Base-by-base conservation (phyloP, 208 protist species). In the Phytomonas sp. region DNA sequence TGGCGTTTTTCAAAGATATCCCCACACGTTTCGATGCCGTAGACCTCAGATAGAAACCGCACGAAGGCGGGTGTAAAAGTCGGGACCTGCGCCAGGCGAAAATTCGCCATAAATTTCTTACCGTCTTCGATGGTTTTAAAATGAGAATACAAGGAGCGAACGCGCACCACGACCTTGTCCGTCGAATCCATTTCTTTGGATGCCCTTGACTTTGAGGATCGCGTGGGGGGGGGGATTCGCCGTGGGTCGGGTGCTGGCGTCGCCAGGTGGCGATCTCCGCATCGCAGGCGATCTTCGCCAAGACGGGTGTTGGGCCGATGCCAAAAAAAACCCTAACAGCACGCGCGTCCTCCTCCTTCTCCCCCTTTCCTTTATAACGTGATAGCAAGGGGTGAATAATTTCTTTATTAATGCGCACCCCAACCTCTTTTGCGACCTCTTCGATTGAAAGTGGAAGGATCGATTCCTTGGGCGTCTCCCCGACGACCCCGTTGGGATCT, bases 201-300 rank as follows among this genome's bases (percentile, higher is more conserved):
- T 67, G 40, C 32, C 31, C 42, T 26, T 29, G 45, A 1, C 34
- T 19, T 63, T 14, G 63, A 3, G 4, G 2, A 10, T 23, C 64
- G 31, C 36, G 37, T 0, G 19, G 2, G 0, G 23, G 40, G 29
- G 29, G 16, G 37, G 26, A 6, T 26, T 66, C 12, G n/a, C 26
- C 31, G 0, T 30, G 59, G 31, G 10, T 30, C 7, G 29, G 23
- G 29, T 6, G 30, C 61, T 31, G 60, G 2, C 40, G 26, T n/a
- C 29, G 10, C 69, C 84, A 65, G 52, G 45, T 40, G 8, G 66
- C 42, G 36, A 84, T 81, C 64, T 89, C 79, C 0, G 68, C 82
- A 32, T 93, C 86, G 70, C 91, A 93, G 31, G 88, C 91, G 37
- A 95, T 82, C 79, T 95, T 95, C 8, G 91, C 87, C n/a, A 92